Evolutionary conservation across 1,139 yeast species (phyloP), one percentile per base, ranked within the genome.

Genomic region (Taiozyma onychis): DNA sequence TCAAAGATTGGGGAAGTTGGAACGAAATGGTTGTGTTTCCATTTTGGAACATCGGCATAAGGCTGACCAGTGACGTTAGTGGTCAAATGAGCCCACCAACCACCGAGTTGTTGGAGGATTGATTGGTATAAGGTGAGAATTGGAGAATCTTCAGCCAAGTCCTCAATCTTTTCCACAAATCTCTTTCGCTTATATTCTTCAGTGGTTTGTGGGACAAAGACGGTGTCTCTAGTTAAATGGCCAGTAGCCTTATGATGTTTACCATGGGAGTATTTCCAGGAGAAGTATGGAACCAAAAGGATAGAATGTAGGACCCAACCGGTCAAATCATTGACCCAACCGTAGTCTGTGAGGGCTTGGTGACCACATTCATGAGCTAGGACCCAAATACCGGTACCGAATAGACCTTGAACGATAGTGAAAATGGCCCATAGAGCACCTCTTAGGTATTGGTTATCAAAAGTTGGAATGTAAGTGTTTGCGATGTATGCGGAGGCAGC

Each of bases 361-460:
- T 88, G 96, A 49, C 96, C 96, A 73, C 96, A 88, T 71, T 88
- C 96, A 69, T 88, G 96, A 53, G 95, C 95, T 67, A 88, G 69
- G 55, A 88, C 85, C 96, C 96, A 88, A 57, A 85, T 64, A 37
- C 95, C 96, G 54, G 88, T 83, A 34, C 88, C 87, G 61, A 84
- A 77, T 57, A 86, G 73, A 46, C 95, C 88, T 60, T 81, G 80
- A 44, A 72, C 67, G 52, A 75, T 65, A 28, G 80, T 77, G 66
- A 83, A 83, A 39, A 65, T 69, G 45, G 74, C 61, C 91, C 95
- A 88, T 48, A 79, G 76, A 9, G 69, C 68, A 54, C 77, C 76
- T 61, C 93, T 75, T 14, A 71, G 61, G 11, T 63, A 57, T 45
- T 66, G 61, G 57, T 68, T 69, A 34, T 80, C 77, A 46, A 85